phyloP scores from a whole-genome alignment of 2,329 filamentous ascomycete species.

The Cladosporium austrohemisphaericum region DNA sequence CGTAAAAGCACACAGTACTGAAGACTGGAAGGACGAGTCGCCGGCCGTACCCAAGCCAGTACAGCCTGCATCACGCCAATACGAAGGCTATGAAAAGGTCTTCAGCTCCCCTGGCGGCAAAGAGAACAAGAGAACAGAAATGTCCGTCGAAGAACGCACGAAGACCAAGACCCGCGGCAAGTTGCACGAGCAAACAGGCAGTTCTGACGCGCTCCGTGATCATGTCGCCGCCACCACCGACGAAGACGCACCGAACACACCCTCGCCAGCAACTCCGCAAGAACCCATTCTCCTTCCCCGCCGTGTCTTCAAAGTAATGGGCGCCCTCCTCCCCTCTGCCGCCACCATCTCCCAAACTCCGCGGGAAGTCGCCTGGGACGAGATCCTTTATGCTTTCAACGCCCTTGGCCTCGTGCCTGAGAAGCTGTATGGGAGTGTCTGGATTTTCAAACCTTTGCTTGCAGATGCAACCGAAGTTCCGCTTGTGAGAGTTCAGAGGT shows the following conservation, averaged over 20 bases:
- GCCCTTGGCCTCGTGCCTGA: constrained; percentile 48
- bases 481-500: constrained; percentile 40
- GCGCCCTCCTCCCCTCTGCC: constrained; percentile 40
- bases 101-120: neutral
- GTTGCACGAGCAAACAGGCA: neutral
- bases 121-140: constrained; percentile 1
- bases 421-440: constrained; percentile 59
- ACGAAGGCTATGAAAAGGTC: neutral
- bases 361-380: constrained; percentile 51
- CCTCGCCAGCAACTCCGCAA: neutral
- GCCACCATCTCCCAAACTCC: constrained; percentile 33
- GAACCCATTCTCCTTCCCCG: constrained; percentile 17
- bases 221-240: neutral
- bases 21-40: neutral
- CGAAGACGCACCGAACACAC: neutral
- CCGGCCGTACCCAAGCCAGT: neutral
- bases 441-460: constrained; percentile 52
- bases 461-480: constrained; percentile 16
- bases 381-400: constrained; percentile 53
- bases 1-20: neutral
- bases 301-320: constrained; percentile 40
- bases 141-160: neutral
- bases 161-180: constrained; percentile 3
- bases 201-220: neutral
- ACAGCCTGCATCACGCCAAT: neutral